Evolutionary conservation across 257 asterid genomes (phyloP), one percentile per base, ranked within the genome.

Genomic region (Henckelia pumila): DNA sequence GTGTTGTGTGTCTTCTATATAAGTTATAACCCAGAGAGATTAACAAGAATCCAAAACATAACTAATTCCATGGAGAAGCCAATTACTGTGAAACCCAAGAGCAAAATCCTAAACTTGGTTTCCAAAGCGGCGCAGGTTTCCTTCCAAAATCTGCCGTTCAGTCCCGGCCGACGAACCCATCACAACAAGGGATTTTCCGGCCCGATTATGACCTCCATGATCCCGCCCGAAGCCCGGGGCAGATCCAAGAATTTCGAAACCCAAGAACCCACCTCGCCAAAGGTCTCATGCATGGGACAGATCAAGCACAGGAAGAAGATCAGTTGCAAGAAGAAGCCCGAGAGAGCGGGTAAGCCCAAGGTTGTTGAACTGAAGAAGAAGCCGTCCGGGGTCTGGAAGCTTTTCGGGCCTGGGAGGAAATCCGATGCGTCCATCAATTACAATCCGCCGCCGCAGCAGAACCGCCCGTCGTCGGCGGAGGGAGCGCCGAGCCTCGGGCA

Each of bases 201-300:
- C 26, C 82, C 87, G 33, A 37, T 77, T 7, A 53, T 73, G n/a
- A 40, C 50, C 6, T 68, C 82, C 0, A 55, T 60, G 0, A 73
- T 75, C 23, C 78, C 78, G 24, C 67, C 61, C 7, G 87, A 84
- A 61, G 85, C 85, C 0, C 52, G 84, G 58, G 56, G 24, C 14
- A 74, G 60, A 33, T 44, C 81, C 4, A 73, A 56, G 50, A 82
- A 65, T 22, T 72, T 73, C 32, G 78, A 57, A 14, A 8, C 80
- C 1, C 75, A 65, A 62, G 89, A 84, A 60, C 89, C 89, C 6
- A 75, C 79, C n/a, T 84, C 89, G 0, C 89, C 89, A 6, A 84
- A 78, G 76, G 78, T 84, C 19, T 81, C 89, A 0, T 84, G 89
- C 78, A 82, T 84, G 73, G 89, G 89, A 4, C 85, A 79, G 17